phyloP scores from a whole-genome alignment of 2,329 filamentous ascomycete species.

The Cercospora sp. region DNA sequence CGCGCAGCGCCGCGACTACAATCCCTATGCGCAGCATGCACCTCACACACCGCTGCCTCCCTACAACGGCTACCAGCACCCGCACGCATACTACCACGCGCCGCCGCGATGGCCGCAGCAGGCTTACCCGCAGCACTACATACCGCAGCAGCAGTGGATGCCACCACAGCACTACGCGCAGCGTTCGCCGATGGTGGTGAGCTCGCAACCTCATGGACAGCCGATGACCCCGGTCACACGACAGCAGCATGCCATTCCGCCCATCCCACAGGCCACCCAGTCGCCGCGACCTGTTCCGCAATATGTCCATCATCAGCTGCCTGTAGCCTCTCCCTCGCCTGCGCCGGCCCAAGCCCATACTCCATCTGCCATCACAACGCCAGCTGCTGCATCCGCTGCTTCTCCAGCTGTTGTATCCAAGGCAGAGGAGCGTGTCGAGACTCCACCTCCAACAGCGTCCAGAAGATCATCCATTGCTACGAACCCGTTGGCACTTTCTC shows the following conservation, averaged over 20 bases:
- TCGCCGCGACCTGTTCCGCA: conserved; percentile 26
- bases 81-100: conserved; percentile 32
- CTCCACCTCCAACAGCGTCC: conserved; percentile 23
- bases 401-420: conserved; percentile 10
- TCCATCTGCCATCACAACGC: conserved; percentile 18
- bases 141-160: conserved; percentile 40
- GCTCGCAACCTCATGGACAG: conserved; percentile 48
- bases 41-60: conserved; percentile 40
- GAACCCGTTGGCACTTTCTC: conserved; percentile 25
- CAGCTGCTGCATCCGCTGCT: conserved; percentile 16
- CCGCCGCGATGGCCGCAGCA: conserved; percentile 33
- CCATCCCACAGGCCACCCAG: conserved; percentile 36
- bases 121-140: conserved; percentile 37
- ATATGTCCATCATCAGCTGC: conserved; percentile 24
- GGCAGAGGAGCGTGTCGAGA: conserved; percentile 22
- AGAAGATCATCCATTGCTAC: conserved; percentile 22
- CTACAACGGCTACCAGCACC: conserved; percentile 40
- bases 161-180: conserved; percentile 42
- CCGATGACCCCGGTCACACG: conserved; percentile 52
- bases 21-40: conserved; percentile 41
- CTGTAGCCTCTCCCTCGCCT: conserved; percentile 21
- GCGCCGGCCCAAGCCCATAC: conserved; percentile 11
- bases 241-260: conserved; percentile 41
- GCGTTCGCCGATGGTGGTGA: conserved; percentile 49
- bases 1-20: conserved; percentile 36